These are phyloP conservation scores for Chenopodium formosanum DNA, from an alignment of 148 eudicot species.

Conservation along the genomic window DNA sequence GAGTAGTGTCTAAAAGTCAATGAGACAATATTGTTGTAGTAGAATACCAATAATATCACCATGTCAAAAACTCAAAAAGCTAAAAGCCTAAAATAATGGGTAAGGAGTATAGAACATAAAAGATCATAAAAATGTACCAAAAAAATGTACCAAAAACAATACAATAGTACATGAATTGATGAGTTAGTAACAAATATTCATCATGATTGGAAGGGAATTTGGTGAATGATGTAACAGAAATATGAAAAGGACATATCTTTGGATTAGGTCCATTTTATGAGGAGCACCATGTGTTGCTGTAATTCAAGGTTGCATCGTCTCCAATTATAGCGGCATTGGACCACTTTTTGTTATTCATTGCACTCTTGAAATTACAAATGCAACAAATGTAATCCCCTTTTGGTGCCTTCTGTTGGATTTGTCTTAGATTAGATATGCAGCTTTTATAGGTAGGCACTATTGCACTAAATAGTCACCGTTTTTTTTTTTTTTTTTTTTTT, in stretches of 20 bases:
- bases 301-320: background rate
- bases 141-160: no score
- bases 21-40: no score
- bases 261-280: slow-evolving; percentile 1
- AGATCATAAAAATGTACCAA: no score
- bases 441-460: no score
- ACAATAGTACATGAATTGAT: background rate
- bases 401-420: background rate
- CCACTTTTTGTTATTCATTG: background rate
- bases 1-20: no score
- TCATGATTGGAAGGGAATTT: background rate
- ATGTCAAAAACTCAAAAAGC: no score
- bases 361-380: background rate
- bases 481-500: no score
- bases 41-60: no score
- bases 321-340: background rate
- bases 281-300: slow-evolving; percentile 1
- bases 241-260: background rate
- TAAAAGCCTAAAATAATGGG: no score
- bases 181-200: background rate
- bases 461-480: no score
- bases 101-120: no score
- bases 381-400: background rate
- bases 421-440: background rate
- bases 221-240: background rate